Percentiles rank a stretch among this genome's conserved stretches.
phyloP scores from a whole-genome alignment of 2,329 filamentous ascomycete genomes.

The Malbranchea zuffiana region DNA sequence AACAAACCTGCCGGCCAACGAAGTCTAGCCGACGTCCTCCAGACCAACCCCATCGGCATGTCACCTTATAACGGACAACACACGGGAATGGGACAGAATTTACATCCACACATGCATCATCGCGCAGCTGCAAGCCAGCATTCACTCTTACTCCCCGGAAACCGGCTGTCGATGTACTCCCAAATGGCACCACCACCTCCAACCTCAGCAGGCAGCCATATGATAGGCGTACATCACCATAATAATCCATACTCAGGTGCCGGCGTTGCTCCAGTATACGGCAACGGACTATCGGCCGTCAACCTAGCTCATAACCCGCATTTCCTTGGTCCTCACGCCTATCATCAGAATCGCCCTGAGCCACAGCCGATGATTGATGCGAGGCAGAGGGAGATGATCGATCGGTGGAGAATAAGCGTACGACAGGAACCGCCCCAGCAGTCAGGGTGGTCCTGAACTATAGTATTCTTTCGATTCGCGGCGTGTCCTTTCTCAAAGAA shows the following conservation, averaged over 20 bases:
- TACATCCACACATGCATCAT: constrained; percentile 1
- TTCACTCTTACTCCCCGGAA: constrained; percentile 2
- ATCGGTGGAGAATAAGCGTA: constrained; percentile 47
- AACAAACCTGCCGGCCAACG: constrained; percentile 25
- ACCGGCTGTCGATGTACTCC: constrained; percentile 2
- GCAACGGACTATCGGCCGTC: constrained; percentile 13
- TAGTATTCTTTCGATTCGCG: too few relatives aligned
- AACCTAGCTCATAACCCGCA: constrained; percentile 14
- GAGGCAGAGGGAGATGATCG: constrained; percentile 46
- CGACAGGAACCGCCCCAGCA: too few relatives aligned
- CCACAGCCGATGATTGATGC: constrained; percentile 32
- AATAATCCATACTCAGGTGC: constrained; percentile 1
- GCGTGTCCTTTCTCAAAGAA: too few relatives aligned
- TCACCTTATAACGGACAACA: constrained; percentile 1
- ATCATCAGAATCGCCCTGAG: constrained; percentile 6
- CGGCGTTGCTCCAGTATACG: constrained; percentile 9
- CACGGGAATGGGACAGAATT: too few relatives aligned
- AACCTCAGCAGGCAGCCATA: constrained; percentile 5
- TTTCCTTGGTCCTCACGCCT: constrained; percentile 13
- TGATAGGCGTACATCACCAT: not conserved
- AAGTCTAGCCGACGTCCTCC: constrained; percentile 42
- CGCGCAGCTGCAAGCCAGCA: constrained; percentile 6
- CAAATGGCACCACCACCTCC: not conserved
- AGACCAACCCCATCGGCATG: constrained; percentile 39
- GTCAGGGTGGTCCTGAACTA: too few relatives aligned